Base-by-base conservation (phyloP, 2,329 filamentous ascomycete species). In the Talaromyces sp. region DNA sequence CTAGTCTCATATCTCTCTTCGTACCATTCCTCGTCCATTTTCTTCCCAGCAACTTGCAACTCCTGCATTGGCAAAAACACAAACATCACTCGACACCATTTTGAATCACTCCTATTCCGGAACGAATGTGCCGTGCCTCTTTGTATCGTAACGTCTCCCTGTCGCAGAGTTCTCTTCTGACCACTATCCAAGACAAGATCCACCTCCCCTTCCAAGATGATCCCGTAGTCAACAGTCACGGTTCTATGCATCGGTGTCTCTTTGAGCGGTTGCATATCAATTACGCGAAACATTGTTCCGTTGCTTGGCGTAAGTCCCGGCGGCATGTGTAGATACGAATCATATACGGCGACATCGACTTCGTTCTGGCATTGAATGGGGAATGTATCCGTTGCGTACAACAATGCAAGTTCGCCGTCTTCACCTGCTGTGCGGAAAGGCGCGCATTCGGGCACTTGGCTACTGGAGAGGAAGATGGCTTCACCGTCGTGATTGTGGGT, bases 21-120 rank as follows among this genome's bases (percentile, higher is more conserved):
- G 63, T 76, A 75, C 31, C 73, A 68, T 58, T 75, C 73, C 19
- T 85, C 83, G 31, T 84, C 81, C 71, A 89, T 72, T 70, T 88
- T 86, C 68, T 82, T 80, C 16, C 74, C 76, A 11, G 88, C 77
- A 54, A 82, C 77, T 2, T 43, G 69, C 58, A 75, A 33, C 43
- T 69, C 69, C 31, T 71, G 60, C 67, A 75, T 74, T 8, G 73
- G 73, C 63, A 75, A 52, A 66, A 73, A 75, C 1, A 75, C 70
- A 72, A 75, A 74, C 14, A 75, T n/a, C 68, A 75, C 54, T 10
- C 74, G 72, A 54, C 69, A 72, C 74, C 74, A 75, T 22, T 71
- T 67, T 14, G 68, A 62, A 5, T 62, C 22, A 63, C 70, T 74
- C 4, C 69, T 66, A 65, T 75, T 75, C 1, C 68, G 66, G 68